Conservation (phyloP, 495 filamentous ascomycete genomes). For the Halenospora varia region DNA sequence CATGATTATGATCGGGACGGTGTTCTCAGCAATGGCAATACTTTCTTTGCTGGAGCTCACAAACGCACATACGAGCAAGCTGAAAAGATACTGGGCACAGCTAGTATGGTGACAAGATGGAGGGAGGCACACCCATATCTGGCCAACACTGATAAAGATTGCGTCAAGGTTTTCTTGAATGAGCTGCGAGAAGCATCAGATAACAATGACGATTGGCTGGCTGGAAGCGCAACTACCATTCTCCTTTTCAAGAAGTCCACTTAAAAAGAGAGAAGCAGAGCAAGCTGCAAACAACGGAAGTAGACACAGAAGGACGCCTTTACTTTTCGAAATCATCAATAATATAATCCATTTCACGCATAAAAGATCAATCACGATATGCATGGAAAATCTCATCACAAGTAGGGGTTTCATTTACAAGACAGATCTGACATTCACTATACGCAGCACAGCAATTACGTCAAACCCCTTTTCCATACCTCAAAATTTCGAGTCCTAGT, state of each 20-base stretch:
- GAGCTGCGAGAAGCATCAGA: constrained; percentile 12
- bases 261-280: no score
- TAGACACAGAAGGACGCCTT: no score
- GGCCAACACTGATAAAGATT: constrained; percentile 20
- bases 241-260: constrained; percentile 24
- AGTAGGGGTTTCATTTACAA: no score
- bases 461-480: no score
- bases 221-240: constrained; percentile 12
- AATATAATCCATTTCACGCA: no score
- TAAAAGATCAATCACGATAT: no score
- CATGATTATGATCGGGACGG: constrained; percentile 19
- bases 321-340: no score
- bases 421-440: no score
- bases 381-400: no score
- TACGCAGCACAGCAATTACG: no score
- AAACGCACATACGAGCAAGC: constrained; percentile 1
- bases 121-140: constrained; percentile 20
- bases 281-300: no score
- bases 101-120: constrained; percentile 23
- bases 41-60: constrained; percentile 17
- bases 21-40: constrained; percentile 15
- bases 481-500: no score
- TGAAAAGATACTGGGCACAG: constrained; percentile 13
- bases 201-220: background rate
- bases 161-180: constrained; percentile 5